A percentile compares a stretch with the other conserved stretches of the same genome.
phyloP scores from a whole-genome alignment of 129 eudicot genomes.

The Centella asiatica region DNA sequence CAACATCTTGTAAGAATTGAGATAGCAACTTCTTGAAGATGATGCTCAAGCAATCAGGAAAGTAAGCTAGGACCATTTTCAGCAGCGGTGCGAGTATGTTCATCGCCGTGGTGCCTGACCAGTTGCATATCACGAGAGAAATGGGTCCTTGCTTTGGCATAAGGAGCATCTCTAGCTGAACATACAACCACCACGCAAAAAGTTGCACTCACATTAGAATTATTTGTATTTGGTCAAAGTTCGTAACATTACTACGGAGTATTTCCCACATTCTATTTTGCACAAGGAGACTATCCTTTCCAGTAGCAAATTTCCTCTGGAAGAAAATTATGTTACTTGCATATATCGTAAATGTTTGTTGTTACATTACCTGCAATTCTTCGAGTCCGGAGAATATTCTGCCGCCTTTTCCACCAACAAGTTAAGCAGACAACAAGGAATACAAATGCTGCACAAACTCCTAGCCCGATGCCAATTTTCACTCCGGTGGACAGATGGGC shows the following conservation, averaged over 20 bases:
- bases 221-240: neutral
- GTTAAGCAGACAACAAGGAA: constrained; percentile 52
- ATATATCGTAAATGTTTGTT: neutral
- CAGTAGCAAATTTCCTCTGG: neutral
- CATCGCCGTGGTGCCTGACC: constrained; percentile 52
- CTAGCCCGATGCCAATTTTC: constrained; percentile 67
- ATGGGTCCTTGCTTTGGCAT: constrained; percentile 82
- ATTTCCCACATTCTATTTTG: neutral
- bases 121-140: constrained; percentile 69
- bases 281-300: neutral
- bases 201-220: neutral
- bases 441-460: constrained; percentile 39
- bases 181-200: neutral
- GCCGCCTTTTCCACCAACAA: constrained; percentile 97
- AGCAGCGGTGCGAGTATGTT: constrained; percentile 66
- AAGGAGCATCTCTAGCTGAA: constrained; percentile 86
- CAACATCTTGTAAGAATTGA: neutral
- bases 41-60: constrained; percentile 28
- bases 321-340: neutral
- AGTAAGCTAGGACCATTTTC: constrained; percentile 82
- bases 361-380: constrained; percentile 62
- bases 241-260: too few relatives aligned
- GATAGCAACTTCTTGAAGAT: neutral
- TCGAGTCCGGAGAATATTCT: constrained; percentile 84
- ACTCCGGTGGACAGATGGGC: constrained; percentile 75